Conservation (phyloP, 2,329 filamentous ascomycete species). For the Hymenoscyphus scutula region DNA sequence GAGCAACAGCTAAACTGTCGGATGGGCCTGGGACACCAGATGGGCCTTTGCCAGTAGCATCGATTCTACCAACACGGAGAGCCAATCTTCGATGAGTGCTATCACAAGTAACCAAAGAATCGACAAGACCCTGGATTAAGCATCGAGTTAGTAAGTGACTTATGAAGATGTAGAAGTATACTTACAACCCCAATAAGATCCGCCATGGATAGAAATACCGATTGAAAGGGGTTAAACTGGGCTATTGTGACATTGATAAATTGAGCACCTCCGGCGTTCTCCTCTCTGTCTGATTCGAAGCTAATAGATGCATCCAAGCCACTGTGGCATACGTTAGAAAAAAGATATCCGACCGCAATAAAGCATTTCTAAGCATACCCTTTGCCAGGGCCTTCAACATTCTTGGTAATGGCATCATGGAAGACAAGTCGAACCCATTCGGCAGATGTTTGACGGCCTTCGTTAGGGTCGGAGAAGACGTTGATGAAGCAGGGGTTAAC, state of each 20-base stretch:
- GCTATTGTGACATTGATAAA: slow-evolving; percentile 21
- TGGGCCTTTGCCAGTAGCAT: slow-evolving; percentile 45
- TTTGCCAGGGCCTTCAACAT: slow-evolving; percentile 31
- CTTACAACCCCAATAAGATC: slow-evolving; percentile 13
- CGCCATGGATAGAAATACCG: slow-evolving; percentile 6
- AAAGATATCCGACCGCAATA: neutral
- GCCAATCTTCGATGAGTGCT: neutral
- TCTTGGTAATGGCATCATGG: slow-evolving; percentile 58
- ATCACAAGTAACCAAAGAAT: slow-evolving; percentile 7
- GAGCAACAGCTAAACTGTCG: slow-evolving; percentile 49
- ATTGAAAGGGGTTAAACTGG: slow-evolving; percentile 6
- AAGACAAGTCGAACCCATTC: slow-evolving; percentile 61
- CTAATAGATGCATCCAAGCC: slow-evolving; percentile 49
- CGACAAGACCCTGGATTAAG: slow-evolving; percentile 38
- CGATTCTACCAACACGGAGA: slow-evolving; percentile 49
- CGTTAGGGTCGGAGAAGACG: slow-evolving; percentile 1
- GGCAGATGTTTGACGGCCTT: slow-evolving; percentile 35
- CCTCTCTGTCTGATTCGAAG: slow-evolving; percentile 24
- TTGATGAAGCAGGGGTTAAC: slow-evolving; percentile 16
- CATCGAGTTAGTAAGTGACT: neutral
- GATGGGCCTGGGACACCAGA: slow-evolving; percentile 54
- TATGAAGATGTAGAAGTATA: neutral
- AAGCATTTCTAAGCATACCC: slow-evolving; percentile 6
- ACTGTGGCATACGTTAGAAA: slow-evolving; percentile 35
- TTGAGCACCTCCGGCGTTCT: slow-evolving; percentile 49